phyloP scores from a whole-genome alignment of 805 yeast genomes.

The Lachancea meyersii region DNA sequence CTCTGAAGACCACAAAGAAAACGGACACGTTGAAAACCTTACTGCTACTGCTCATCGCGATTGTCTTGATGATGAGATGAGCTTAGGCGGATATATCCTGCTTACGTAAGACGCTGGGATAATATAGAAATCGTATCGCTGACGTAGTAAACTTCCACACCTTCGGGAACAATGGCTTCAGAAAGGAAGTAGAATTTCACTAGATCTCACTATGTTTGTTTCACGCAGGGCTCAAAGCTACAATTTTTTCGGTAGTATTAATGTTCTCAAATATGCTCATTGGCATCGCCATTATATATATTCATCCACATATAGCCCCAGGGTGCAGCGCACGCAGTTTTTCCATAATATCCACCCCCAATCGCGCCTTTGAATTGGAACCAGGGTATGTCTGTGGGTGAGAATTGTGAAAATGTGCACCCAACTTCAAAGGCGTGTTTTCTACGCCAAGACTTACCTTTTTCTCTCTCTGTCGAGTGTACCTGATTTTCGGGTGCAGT shows the following conservation, averaged over 20 bases:
- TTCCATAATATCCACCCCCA: background rate
- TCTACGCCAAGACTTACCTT: background rate
- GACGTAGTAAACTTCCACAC: too few species aligned
- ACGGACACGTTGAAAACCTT: slow-evolving; percentile 47
- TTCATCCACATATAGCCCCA: background rate
- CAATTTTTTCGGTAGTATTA: background rate
- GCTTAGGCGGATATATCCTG: too few species aligned
- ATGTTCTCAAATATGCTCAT: background rate
- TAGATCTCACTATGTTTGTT: too few species aligned
- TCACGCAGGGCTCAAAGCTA: too few species aligned
- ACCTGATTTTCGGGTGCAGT: background rate
- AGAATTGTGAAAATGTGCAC: background rate
- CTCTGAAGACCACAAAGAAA: slow-evolving; percentile 90
- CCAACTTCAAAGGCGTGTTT: background rate
- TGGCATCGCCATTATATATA: background rate
- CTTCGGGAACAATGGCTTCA: too few species aligned
- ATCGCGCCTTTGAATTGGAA: background rate
- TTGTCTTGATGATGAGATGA: too few species aligned
- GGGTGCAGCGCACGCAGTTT: background rate
- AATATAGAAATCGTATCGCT: too few species aligned
- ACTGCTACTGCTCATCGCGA: slow-evolving; percentile 17
- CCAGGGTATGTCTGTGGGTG: background rate
- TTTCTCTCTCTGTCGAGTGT: background rate
- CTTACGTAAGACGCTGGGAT: too few species aligned
- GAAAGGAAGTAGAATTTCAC: too few species aligned